Evolutionary conservation across 768 basidiomycete species (phyloP).

Genomic region (Floccularia luteovirens): DNA sequence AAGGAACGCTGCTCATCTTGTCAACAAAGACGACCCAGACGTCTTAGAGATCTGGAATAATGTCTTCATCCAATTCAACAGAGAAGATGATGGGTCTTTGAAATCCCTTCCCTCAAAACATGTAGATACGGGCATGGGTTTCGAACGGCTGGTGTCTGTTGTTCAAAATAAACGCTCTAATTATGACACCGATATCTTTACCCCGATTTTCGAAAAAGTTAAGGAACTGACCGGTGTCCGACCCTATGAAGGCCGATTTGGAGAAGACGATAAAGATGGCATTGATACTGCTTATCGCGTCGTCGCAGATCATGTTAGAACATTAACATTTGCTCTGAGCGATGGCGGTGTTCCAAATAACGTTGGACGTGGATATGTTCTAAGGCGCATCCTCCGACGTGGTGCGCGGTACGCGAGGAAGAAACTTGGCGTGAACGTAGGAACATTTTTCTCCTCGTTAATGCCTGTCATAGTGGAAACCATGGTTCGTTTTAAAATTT

Average conservation of each 20-base stretch:
- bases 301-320: slow-evolving; percentile 93
- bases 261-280: slow-evolving; percentile 90
- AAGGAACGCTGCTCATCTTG: slow-evolving; percentile 87
- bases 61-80: slow-evolving; percentile 98
- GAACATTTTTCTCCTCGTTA: slow-evolving; percentile 90
- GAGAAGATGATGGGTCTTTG: slow-evolving; percentile 82
- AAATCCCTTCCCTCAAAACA: slow-evolving; percentile 83
- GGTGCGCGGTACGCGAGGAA: slow-evolving; percentile 95
- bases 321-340: slow-evolving; percentile 90
- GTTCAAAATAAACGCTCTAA: slow-evolving; percentile 90
- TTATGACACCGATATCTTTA: slow-evolving; percentile 96
- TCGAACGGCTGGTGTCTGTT: slow-evolving; percentile 93
- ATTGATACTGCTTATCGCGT: slow-evolving; percentile 98
- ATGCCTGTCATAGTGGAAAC: slow-evolving; percentile 85
- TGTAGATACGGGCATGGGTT: slow-evolving; percentile 99
- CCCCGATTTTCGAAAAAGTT: slow-evolving; percentile 81
- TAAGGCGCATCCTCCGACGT: slow-evolving; percentile 85
- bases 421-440: slow-evolving; percentile 88
- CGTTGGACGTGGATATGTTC: slow-evolving; percentile 95
- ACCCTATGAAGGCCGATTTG: slow-evolving; percentile 85
- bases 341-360: slow-evolving; percentile 97
- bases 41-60: slow-evolving; percentile 99
- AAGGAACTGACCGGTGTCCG: slow-evolving; percentile 86
- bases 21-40: slow-evolving; percentile 94
- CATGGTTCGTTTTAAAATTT: slow-evolving; percentile 48